Percentiles rank a stretch among this genome's conserved stretches.
Conservation (phyloP, 2,329 filamentous ascomycete species). For the Cercospora zeae-maydis region DNA sequence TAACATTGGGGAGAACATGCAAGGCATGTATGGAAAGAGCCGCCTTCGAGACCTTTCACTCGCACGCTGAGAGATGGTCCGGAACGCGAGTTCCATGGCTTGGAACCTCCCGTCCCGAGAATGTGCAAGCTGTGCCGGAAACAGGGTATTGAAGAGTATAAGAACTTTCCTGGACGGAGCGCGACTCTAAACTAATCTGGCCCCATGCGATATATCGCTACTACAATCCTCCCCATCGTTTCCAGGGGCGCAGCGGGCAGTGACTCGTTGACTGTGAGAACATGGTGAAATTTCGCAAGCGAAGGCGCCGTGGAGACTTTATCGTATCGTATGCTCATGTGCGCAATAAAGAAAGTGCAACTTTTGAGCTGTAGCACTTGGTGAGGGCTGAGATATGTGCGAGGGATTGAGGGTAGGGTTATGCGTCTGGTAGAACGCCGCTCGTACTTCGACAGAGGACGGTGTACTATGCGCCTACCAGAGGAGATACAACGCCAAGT, state of each 20-base stretch:
- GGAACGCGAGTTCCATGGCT: neutral
- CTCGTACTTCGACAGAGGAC: neutral
- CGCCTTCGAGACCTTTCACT: neutral
- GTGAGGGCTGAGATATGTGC: neutral
- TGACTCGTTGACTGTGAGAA: neutral
- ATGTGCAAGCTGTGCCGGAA: neutral
- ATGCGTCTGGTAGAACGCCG: neutral
- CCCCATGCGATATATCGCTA: neutral
- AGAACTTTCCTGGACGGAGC: neutral
- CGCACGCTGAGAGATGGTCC: too few species aligned
- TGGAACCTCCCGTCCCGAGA: neutral
- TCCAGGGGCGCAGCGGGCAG: neutral
- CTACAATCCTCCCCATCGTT: neutral
- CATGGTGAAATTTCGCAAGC: too few species aligned
- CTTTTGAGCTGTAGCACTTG: neutral
- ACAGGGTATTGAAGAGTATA: neutral
- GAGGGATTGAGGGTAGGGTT: neutral
- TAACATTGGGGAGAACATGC: neutral
- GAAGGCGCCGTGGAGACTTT: too few species aligned
- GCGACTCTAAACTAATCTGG: neutral
- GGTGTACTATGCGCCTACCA: too few species aligned
- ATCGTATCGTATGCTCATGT: neutral
- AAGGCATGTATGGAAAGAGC: neutral
- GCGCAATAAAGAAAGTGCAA: neutral
- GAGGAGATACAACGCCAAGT: too few species aligned